These are phyloP conservation scores for Ilex aquifolium DNA, from an alignment of 257 asterid species.

Conservation along the genomic window DNA sequence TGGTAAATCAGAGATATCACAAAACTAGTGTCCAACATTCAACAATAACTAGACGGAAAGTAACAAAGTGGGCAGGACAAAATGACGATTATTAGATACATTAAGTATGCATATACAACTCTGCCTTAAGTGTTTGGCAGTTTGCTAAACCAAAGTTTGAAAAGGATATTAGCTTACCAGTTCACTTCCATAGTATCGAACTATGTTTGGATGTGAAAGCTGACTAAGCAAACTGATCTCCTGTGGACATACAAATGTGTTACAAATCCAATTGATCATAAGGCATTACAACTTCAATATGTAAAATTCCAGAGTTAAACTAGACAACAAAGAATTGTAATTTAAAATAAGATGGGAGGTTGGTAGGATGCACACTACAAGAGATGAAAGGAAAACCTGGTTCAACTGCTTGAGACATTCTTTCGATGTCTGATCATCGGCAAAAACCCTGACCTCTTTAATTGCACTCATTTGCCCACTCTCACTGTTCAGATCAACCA, in stretches of 20 bases:
- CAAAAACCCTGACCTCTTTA: slow-evolving; percentile 80
- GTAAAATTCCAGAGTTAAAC: no score
- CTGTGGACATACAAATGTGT: slow-evolving; percentile 41
- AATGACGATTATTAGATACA: no score
- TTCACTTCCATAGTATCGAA: slow-evolving; percentile 86
- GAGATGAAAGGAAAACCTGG: slow-evolving; percentile 46
- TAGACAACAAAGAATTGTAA: not conserved
- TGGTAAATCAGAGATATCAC: not conserved
- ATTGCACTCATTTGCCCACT: slow-evolving; percentile 97
- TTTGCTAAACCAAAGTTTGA: not conserved
- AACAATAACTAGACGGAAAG: not conserved
- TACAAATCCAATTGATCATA: slow-evolving; percentile 1
- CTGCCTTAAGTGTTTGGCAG: no score
- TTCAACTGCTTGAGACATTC: slow-evolving; percentile 91
- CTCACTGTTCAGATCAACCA: slow-evolving; percentile 50
- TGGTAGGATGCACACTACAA: not conserved
- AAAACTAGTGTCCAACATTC: not conserved
- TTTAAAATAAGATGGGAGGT: not conserved
- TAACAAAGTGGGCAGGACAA: not conserved
- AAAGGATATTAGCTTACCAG: slow-evolving; percentile 38
- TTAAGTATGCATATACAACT: no score
- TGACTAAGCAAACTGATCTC: slow-evolving; percentile 80
- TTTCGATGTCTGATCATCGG: slow-evolving; percentile 86
- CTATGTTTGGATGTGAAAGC: slow-evolving; percentile 86
- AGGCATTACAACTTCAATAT: not conserved